Evolutionary conservation across 352 stramenopile species (phyloP), one percentile per base, ranked within the genome.

Genomic region (Nothophytophthora sp.): DNA sequence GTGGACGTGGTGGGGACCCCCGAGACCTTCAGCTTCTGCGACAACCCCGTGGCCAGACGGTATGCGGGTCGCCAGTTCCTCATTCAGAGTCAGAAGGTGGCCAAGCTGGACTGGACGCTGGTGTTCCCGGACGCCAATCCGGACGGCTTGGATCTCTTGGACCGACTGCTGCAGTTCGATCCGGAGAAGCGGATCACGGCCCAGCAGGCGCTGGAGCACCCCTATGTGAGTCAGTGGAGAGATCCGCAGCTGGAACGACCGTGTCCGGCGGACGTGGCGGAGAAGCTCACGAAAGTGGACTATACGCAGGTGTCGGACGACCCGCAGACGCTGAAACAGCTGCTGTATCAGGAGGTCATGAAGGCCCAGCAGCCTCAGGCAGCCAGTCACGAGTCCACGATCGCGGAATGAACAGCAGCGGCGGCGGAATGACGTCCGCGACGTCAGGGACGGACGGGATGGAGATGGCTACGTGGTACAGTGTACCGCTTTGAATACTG

Each of bases 81-180:
- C 18, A 74, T 88, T 24, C 79, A 89, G 53, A 89, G 76, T 49
- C 63, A 74, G 24, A 67, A 80, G 29, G 70, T 92, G 7, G 73
- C 75, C 19, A 90, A 90, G 43, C 75, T 92, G 20, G 77, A 92
- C 29, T 95, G 85, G 85, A 50, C 68, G 3, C 50, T 81, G 33
- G 64, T 95, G 20, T 95, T 95, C 44, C 82, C 85, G 0, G 78
- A 92, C 41, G 85, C 85, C 8, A 95, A 95, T 47, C 85, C 85
- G 5, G 85, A 95, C 25, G 88, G 77, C 5, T 62, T 97, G 12
- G 85, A 96, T 55, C 57, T 97, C 50, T 70, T 97, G 6, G 81
- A 93, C 55, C 81, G 80, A 30, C 52, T 97, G 50, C 71, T 97
- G 22, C 81, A 91, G 53, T 96, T 97, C 40, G 85, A 96, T 36